Evolutionary conservation across 2,329 filamentous ascomycete genomes (phyloP), one percentile per base, ranked within the genome.

Genomic region (Colletotrichum noveboracense): DNA sequence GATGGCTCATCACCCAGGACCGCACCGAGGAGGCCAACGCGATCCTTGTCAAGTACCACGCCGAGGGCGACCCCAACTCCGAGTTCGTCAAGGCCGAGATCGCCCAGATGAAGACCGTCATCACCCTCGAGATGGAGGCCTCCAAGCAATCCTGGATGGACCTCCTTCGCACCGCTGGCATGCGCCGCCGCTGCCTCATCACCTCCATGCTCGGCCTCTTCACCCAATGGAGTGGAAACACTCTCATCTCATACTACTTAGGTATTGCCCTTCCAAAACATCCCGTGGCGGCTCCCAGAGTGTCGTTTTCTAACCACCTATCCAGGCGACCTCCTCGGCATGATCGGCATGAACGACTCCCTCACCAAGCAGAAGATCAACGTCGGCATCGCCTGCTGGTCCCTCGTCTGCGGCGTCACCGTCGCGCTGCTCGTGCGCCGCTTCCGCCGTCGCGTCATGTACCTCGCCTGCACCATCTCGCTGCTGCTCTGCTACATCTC

Each of bases 1-100:
- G 83, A 71, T 85, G 78, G 76, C 83, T 84, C 34, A 78, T 85
- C 64, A 79, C 81, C 12, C 76, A 78, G 7, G 83, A 83, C 61
- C 79, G 80, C 7, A 66, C 66, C 16, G 83, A 84, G 21, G 83
- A 85, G 52, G 83, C 83, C 1, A 78, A 80, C 3, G 79, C 77
- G 1, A 70, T 84, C n/a, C 79, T 85, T 13, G 74, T 81, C 67
- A 85, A 84, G 73, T 89, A 88, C 79, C 87, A 90, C 76, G 89
- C 89, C 21, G 90, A 91, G 78, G 90, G 88, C 4, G 85, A 91
- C 66, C 79, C 79, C 8, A 81, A 86, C 38, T 90, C 88, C 1
- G 82, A 87, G 14, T 86, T 92, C 14, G 90, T 92, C 30, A 86
- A 87, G 67, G 90, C 89, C 10, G 92, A 93, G 79, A 89, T 92